Conservation (phyloP, 768 basidiomycete species). For the Kwoniella europaea region DNA sequence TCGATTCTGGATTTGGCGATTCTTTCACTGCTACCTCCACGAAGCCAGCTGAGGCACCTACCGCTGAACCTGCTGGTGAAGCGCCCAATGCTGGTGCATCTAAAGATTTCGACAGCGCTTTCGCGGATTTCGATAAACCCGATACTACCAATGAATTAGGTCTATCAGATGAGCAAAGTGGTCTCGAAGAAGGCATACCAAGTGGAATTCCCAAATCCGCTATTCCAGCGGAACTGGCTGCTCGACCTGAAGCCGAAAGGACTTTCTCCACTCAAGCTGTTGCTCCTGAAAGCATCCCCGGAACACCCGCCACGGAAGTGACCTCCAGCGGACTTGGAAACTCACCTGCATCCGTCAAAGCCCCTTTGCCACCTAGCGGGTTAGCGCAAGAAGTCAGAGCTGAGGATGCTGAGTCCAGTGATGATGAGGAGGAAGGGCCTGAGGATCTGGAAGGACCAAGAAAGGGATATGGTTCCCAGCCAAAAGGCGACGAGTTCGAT, state of each 20-base stretch:
- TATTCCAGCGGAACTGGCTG: slow-evolving; percentile 30
- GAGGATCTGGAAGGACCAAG: slow-evolving; percentile 56
- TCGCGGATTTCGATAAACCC: slow-evolving; percentile 41
- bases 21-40: slow-evolving; percentile 50
- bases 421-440: slow-evolving; percentile 57
- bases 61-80: slow-evolving; percentile 26
- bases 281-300: slow-evolving; percentile 40
- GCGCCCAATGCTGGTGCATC: background rate
- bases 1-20: slow-evolving; percentile 51
- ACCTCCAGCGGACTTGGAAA: background rate
- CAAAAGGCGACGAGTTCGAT: slow-evolving; percentile 11
- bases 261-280: slow-evolving; percentile 50
- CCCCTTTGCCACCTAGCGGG: slow-evolving; percentile 13
- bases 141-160: slow-evolving; percentile 1
- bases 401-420: slow-evolving; percentile 32
- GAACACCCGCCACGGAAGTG: slow-evolving; percentile 36
- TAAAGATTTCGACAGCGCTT: slow-evolving; percentile 56
- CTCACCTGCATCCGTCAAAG: slow-evolving; percentile 8
- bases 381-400: slow-evolving; percentile 8
- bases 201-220: slow-evolving; percentile 60
- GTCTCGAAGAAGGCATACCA: slow-evolving; percentile 56
- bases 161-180: slow-evolving; percentile 10
- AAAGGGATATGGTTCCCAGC: slow-evolving; percentile 9
- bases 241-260: slow-evolving; percentile 46
- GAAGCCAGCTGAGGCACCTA: slow-evolving; percentile 6